Evolutionary conservation across 163 green algal species (phyloP), one percentile per base, ranked within the genome.

Genomic region (Scenedesmus sp.): DNA sequence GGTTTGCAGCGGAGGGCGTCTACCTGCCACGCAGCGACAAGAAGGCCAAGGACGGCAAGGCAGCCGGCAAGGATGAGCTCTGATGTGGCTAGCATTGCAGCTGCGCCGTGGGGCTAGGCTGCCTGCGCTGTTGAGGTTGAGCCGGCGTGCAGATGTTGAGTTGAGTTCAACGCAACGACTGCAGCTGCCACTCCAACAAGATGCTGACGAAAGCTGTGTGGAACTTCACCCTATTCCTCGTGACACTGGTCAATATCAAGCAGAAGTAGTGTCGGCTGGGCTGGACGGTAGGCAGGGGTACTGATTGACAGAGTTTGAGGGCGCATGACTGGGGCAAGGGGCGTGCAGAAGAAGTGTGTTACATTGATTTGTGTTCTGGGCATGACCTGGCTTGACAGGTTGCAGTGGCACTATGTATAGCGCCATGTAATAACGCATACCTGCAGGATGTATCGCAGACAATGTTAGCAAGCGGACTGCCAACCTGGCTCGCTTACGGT

Each of bases 1-100:
- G 97, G 97, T 90, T 94, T 79, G 96, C 97, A 37, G 95, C 95
- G 37, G 97, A 99, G 87, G 97, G 97, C 0, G 95, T 99, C 3
- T 99, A 97, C 93, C 95, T 98, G 70, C 95, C 96, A 2, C 65
- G 51, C 4, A 81, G 24, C 44, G 80, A 43, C 20, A 85, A 37
- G 46, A 85, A 76, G 20, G 49, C 30, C 30, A 86, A 84, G 44
- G 72, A 40, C 22, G 72, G 46, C 85, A 72, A 49, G 9, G 83
- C 65, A 22, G 87, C 68, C 7, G 82, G 87, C 20, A 92, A 93
- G 87, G 83, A 90, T 51, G 89, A 93, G 37, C 42, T 92, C 0
- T 94, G 51, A 92, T 85, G 35, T n/a, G 73, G 56, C 80, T 18
- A 68, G 80, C 43, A 26, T 43, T 85, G 73, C 56, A 70, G 56